Evolutionary conservation across 2,329 filamentous ascomycete genomes (phyloP).

Genomic region (Leptographium wingfieldii): DNA sequence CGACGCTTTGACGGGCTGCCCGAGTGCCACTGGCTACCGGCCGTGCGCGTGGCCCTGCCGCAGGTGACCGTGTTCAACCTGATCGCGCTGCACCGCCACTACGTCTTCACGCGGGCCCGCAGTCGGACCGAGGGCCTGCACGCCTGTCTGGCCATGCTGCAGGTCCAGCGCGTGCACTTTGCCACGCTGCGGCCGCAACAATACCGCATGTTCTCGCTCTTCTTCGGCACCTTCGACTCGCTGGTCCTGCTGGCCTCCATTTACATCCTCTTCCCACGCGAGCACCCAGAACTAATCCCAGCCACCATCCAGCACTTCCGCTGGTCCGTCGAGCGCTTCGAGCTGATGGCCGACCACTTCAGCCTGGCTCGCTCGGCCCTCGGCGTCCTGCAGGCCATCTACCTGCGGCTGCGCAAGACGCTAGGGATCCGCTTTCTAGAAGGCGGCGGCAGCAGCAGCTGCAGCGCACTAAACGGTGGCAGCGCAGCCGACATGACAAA

Average conservation of each 20-base stretch:
- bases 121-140: constrained; percentile 43
- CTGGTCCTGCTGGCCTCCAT: constrained; percentile 48
- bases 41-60: constrained; percentile 31
- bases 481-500: background rate
- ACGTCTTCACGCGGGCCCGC: constrained; percentile 43
- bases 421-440: constrained; percentile 23
- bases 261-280: constrained; percentile 46
- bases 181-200: constrained; percentile 35
- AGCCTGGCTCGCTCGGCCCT: constrained; percentile 39
- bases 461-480: constrained; percentile 9
- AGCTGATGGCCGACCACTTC: constrained; percentile 41
- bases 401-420: constrained; percentile 38
- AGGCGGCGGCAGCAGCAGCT: constrained; percentile 10
- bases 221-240: constrained; percentile 52
- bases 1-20: constrained; percentile 41
- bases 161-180: constrained; percentile 39
- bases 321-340: constrained; percentile 46
- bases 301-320: constrained; percentile 42
- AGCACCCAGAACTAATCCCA: constrained; percentile 35
- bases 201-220: constrained; percentile 42
- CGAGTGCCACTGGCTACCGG: constrained; percentile 39
- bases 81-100: constrained; percentile 49
- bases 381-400: constrained; percentile 42
- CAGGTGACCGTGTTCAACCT: constrained; percentile 39
- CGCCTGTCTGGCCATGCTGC: constrained; percentile 42